Base-by-base conservation (phyloP, 2,329 filamentous ascomycete genomes). In the Cytospora piceicola region DNA sequence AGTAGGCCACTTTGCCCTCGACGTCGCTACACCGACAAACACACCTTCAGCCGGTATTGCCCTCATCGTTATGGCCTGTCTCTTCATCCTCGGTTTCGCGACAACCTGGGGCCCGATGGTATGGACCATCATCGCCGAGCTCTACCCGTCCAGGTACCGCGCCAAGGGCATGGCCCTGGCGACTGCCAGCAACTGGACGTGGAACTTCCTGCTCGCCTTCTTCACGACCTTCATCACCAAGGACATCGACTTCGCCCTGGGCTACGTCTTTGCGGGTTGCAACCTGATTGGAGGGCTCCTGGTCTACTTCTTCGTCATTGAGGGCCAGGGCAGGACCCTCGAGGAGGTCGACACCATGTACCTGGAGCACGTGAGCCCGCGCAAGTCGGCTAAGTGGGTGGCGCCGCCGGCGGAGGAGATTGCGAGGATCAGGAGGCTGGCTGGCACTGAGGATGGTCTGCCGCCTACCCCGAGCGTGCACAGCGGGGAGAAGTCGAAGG, bases 321-420 rank as follows among this genome's bases (percentile, higher is more conserved):
- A 94, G 74, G 88, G 85, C 55, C 88, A 91, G 73, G 90, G 89
- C 61, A 85, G 90, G 7, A 88, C 86, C 0, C 82, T 94, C 1
- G 91, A 94, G 77, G 90, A 94, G 75, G 90, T 94, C 63, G 91
- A 94, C 71, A 89, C 87, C 57, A 91, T 91, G 88, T 93, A 93
- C 70, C 81, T 91, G 42, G 80, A 89, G 58, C 79, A 79, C 30
- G 87, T 92, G 22, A 85, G 79, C 69, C 88, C 90, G 0, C 86
- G 85, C 78, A 84, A 87, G 80, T 89, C 86, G 70, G 74, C 79
- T 55, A 78, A 82, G 68, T 91, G 84, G 85, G 70, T 77, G 6
- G 73, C 81, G 0, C 80, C 80, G 0, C 73, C 78, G 1, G 77
- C 79, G 0, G 79, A 81, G 63, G 76, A 81, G 67, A 81, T 82